These are phyloP conservation scores for Cladosporium sphaerospermum DNA, from an alignment of 2,329 filamentous ascomycete species.

Conservation along the genomic window DNA sequence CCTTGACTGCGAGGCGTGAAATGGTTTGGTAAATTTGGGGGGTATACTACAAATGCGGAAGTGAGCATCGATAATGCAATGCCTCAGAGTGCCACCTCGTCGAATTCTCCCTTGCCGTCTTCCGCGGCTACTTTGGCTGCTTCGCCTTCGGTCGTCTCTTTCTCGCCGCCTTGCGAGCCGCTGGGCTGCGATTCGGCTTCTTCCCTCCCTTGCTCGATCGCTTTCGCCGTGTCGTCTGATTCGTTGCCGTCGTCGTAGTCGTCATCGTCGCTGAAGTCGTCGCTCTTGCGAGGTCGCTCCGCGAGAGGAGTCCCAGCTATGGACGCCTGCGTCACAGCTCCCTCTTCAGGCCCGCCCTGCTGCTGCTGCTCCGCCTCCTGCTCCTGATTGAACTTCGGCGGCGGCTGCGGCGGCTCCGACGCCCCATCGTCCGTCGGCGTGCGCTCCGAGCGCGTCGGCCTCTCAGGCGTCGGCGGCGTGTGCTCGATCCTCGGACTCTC, in stretches of 20 bases:
- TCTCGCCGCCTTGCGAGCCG: conserved; percentile 1
- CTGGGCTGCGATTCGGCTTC: conserved; percentile 11
- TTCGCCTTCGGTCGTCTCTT: conserved; percentile 15
- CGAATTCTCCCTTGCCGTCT: conserved; percentile 24
- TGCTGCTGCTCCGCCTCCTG: conserved; percentile 14
- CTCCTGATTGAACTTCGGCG: conserved; percentile 22
- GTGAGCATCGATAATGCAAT: background rate
- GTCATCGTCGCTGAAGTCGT: conserved; percentile 4
- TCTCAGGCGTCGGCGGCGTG: conserved; percentile 47
- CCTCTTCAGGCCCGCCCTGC: background rate
- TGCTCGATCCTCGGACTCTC: conserved; percentile 44
- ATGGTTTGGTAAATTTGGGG: background rate
- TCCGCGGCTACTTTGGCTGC: background rate
- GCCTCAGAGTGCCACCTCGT: conserved; percentile 21
- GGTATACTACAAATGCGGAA: conserved; percentile 2
- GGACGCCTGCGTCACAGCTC: background rate
- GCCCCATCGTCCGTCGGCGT: conserved; percentile 12
- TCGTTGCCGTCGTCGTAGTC: conserved; percentile 19
- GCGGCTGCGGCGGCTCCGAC: conserved; percentile 21
- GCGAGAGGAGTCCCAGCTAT: background rate
- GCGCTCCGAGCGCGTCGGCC: conserved; percentile 17
- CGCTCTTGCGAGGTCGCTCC: conserved; percentile 10
- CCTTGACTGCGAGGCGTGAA: background rate
- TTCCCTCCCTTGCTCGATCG: conserved; percentile 22
- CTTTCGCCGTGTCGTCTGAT: conserved; percentile 20